These are phyloP conservation scores for Isatis lusitanica DNA, from an alignment of 441 rosid species.

Conservation along the genomic window DNA sequence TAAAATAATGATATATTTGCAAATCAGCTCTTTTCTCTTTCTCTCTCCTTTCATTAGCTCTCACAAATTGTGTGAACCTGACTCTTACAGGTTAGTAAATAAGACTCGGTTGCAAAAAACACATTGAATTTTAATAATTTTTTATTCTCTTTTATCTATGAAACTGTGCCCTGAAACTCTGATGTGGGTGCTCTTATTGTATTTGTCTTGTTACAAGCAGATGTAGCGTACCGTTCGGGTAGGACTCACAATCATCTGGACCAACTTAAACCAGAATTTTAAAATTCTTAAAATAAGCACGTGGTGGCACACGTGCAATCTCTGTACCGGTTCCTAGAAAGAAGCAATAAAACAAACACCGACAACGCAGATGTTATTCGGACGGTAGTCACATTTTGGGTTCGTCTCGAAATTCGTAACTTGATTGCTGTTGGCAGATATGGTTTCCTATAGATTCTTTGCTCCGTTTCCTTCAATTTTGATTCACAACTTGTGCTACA, in stretches of 20 bases:
- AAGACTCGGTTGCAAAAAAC: too few species aligned
- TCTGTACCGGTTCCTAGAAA: background rate
- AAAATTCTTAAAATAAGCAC: background rate
- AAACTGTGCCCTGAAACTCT: too few species aligned
- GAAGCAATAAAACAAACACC: conserved; percentile 13
- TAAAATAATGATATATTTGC: too few species aligned
- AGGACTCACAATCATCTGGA: conserved; percentile 13
- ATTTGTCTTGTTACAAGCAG: background rate
- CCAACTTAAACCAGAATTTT: background rate
- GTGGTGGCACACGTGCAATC: conserved; percentile 24
- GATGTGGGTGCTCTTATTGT: background rate
- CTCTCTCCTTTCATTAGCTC: too few species aligned
- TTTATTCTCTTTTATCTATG: too few species aligned
- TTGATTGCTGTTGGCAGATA: background rate
- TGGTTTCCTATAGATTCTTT: conserved; percentile 10
- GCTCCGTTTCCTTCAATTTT: background rate
- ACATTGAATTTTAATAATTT: too few species aligned
- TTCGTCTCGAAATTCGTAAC: background rate
- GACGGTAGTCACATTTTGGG: conserved; percentile 1
- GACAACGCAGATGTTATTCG: background rate
- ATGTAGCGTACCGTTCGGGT: conserved; percentile 14
- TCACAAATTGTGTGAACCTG: too few species aligned
- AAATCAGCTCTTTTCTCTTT: too few species aligned
- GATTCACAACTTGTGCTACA: background rate
- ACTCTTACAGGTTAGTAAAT: too few species aligned